These are phyloP conservation scores for Aspergillus versicolor DNA, from an alignment of 2,329 filamentous ascomycete species.

Conservation along the genomic window DNA sequence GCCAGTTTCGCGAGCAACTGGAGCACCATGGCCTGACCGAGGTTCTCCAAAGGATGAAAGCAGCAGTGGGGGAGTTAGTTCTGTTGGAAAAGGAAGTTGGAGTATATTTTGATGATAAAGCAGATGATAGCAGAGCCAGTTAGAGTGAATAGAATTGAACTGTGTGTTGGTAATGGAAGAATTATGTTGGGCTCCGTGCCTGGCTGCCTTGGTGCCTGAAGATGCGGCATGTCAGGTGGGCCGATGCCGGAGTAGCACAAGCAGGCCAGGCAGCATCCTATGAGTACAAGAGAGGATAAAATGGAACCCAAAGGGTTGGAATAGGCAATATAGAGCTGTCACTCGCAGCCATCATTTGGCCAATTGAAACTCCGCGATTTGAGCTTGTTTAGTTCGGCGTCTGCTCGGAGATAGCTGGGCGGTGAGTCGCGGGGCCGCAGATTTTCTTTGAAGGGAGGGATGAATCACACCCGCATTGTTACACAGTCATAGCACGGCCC, in stretches of 20 bases:
- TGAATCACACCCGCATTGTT: not conserved
- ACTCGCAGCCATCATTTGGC: not conserved
- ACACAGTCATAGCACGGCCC: not conserved
- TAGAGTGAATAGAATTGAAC: too few species aligned
- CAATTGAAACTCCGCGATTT: not conserved
- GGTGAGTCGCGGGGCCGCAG: not conserved
- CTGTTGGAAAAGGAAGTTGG: not conserved
- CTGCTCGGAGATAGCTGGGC: not conserved
- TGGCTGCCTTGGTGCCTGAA: too few species aligned
- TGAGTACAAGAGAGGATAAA: not conserved
- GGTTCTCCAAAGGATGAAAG: not conserved
- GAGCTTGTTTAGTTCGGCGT: not conserved
- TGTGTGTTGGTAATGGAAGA: too few species aligned
- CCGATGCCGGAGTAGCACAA: too few species aligned
- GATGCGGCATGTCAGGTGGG: too few species aligned
- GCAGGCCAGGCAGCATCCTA: too few species aligned
- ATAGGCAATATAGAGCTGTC: not conserved
- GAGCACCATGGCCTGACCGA: not conserved
- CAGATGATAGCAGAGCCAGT: not conserved
- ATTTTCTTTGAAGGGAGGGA: not conserved
- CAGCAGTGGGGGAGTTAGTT: not conserved
- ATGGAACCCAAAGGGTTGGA: too few species aligned
- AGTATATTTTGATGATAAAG: not conserved
- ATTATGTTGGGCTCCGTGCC: too few species aligned
- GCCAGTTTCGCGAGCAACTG: not conserved